Evolutionary conservation across 2,329 filamentous ascomycete species (phyloP), one percentile per base, ranked within the genome.

Genomic region (Juglanconis oblonga): DNA sequence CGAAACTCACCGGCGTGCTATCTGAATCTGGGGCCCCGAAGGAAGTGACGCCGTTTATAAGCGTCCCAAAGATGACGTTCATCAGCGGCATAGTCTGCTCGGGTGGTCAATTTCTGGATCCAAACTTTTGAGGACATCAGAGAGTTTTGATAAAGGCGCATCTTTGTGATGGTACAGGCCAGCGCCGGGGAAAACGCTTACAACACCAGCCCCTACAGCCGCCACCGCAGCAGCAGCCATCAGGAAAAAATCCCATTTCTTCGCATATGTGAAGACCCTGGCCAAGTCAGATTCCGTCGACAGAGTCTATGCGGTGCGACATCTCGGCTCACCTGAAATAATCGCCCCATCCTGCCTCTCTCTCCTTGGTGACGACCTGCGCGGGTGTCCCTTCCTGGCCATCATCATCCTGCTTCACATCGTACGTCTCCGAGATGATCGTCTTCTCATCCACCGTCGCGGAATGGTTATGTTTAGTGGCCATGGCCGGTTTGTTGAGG

Each of bases 1-100:
- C n/a, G 31, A 1, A 10, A 52, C 55, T 59, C 35, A 62, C 59
- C 52, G 35, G 59, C 14, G 51, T 42, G 36, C 13, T 48, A 14
- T 10, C 33, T 13, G 62, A 56, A 13, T 44, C 49, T 4, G 55
- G 48, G 3, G 57, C 61, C 48, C 62, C 64, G 11, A 40, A 80
- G 24, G 70, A 69, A 36, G 70, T 78, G 60, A 84, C 81, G 40
- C 75, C 70, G n/a, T 74, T 75, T 38, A 79, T 74, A 38, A 78
- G 74, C 71, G 66, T 73, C 81, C 82, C 83, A 68, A 86, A 86
- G 4, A 86, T 74, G 8, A 86, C 78, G 59, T 85, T 87, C 79
- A 87, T 84, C 33, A 87, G 67, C 0, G 85, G 85, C 55, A 86
- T 72, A 0, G 84, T 86, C 61, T 63, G 17, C 24, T 24, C 11